Base-by-base conservation (phyloP, 345 rosid genomes). In the Sapria himalayana region DNA sequence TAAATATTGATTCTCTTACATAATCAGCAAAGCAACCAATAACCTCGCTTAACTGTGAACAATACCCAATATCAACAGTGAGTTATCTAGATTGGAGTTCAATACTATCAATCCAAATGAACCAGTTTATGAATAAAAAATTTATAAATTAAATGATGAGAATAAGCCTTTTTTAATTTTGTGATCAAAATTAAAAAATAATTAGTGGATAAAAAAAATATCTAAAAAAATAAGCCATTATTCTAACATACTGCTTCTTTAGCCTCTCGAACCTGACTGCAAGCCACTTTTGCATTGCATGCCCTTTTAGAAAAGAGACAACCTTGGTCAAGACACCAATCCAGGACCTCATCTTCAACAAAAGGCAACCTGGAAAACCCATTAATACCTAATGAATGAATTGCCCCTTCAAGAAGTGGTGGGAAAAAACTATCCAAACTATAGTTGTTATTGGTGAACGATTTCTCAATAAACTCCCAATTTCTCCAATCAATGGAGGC, bases 401-500 rank as follows among this genome's bases (percentile, higher is more conserved):
- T 32, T 7, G 45, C 47, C 41, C 50, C 57, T 47, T 52, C 57
- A 49, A 56, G 29, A 41, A 44, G 37, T 33, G 73, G 66, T 31
- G 43, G 50, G 43, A 39, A 14, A 12, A 44, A 42, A 6, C 53
- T 43, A 34, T 52, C 69, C 34, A 41, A 25, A 43, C 23, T 17
- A 51, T 31, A 31, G 48, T 22, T 36, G 33, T 25, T 23, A 37
- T 25, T 49, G n/a, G 29, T 24, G 39, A 46, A 49, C 19, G 46
- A 20, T 52, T 69, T 45, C 52, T 65, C 79, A 25, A 29, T 29
- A 65, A 82, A 69, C 9, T 45, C 52, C 93, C 85, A 79, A 38
- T 64, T 55, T 47, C 55, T 70, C 98, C 98, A 89, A 63, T 82
- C 86, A 63, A 74, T 50, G 52, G 60, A 20, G 46, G 16, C 46